Evolutionary conservation across 257 asterid species (phyloP).

Genomic region (Henckelia pumila): DNA sequence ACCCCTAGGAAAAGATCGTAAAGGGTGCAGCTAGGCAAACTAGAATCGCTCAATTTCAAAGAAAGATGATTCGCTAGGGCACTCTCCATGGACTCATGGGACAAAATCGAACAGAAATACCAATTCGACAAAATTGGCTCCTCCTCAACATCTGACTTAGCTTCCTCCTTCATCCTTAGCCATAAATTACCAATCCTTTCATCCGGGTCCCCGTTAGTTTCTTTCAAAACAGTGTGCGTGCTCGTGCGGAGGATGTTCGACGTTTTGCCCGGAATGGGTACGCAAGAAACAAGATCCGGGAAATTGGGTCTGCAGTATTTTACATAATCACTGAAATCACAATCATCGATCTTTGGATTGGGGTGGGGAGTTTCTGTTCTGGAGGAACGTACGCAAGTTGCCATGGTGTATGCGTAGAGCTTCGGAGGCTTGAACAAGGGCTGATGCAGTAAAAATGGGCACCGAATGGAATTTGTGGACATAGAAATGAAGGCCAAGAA

Average conservation of each 20-base stretch:
- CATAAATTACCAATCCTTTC: conserved; percentile 34
- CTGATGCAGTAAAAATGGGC: conserved; percentile 1
- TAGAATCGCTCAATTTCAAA: conserved; percentile 42
- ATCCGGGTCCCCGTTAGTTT: neutral
- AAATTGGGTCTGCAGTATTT: conserved; percentile 33
- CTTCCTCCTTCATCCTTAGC: conserved; percentile 43
- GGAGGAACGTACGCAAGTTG: conserved; percentile 41
- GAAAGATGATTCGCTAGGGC: conserved; percentile 39
- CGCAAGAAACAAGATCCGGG: conserved; percentile 25
- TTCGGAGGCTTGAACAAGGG: conserved; percentile 17
- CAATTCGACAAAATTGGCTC: conserved; percentile 42
- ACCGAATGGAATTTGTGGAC: conserved; percentile 24
- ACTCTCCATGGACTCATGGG: conserved; percentile 38
- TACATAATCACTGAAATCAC: conserved; percentile 7
- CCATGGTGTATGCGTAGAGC: conserved; percentile 27
- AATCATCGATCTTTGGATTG: conserved; percentile 30
- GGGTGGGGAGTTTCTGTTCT: conserved; percentile 24
- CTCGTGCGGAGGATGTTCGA: conserved; percentile 15
- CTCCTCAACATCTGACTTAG: conserved; percentile 37
- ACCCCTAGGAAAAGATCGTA: conserved; percentile 39
- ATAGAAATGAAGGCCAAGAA: conserved; percentile 24
- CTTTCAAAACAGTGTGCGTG: conserved; percentile 11
- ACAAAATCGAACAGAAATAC: conserved; percentile 34
- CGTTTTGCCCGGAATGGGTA: conserved; percentile 7
- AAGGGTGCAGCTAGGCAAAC: conserved; percentile 34